Percentiles rank a stretch among this genome's conserved stretches.
Evolutionary conservation across 2,329 filamentous ascomycete genomes (phyloP).

Genomic region (Neofusicoccum cordaticola): DNA sequence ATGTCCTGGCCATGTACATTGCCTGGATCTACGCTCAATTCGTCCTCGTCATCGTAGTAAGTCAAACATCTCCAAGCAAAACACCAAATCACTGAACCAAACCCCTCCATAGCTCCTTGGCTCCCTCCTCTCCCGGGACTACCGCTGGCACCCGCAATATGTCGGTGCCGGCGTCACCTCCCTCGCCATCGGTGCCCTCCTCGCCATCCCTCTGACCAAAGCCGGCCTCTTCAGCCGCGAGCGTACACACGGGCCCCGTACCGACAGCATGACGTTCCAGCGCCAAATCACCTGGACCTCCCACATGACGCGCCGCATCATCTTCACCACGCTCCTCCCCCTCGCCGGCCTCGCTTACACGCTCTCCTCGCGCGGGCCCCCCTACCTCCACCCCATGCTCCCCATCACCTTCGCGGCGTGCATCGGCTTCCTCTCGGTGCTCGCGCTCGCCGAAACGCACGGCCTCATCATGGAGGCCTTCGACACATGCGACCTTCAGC

Average conservation of each 20-base stretch:
- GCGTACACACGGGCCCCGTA: conserved; percentile 57
- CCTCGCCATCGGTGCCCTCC: conserved; percentile 65
- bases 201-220: conserved; percentile 72
- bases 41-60: conserved; percentile 67
- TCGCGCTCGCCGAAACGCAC: conserved; percentile 73
- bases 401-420: conserved; percentile 65
- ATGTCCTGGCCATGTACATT: conserved; percentile 68
- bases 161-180: conserved; percentile 66
- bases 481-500: conserved; percentile 75
- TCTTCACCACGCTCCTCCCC: conserved; percentile 67
- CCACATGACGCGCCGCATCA: conserved; percentile 64
- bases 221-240: conserved; percentile 67
- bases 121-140: conserved; percentile 67
- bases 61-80: conserved; percentile 21
- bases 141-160: conserved; percentile 60
- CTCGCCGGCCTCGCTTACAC: conserved; percentile 67
- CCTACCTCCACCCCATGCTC: conserved; percentile 55
- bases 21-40: conserved; percentile 76
- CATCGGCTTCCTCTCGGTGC: conserved; percentile 68
- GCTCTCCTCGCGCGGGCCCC: conserved; percentile 61
- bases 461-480: conserved; percentile 78
- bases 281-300: conserved; percentile 67
- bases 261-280: conserved; percentile 66
- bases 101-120: conserved; percentile 55
- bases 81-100: background rate